Conservation (phyloP, 495 filamentous ascomycete genomes). For the Hyaloscypha bicolor region DNA sequence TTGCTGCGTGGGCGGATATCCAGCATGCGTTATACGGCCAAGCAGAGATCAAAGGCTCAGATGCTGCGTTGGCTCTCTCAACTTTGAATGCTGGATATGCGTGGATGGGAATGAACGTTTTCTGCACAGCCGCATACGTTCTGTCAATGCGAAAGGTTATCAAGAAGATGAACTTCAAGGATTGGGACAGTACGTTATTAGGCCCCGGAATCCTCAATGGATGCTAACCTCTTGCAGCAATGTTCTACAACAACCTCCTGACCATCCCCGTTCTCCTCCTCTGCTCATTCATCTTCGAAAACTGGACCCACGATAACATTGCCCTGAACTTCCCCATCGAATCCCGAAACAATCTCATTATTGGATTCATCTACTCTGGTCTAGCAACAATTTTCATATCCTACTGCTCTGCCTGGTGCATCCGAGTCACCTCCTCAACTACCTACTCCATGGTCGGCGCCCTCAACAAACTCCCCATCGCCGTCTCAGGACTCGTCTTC, state of each 20-base stretch:
- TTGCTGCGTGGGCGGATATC: slow-evolving; percentile 98
- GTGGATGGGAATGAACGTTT: slow-evolving; percentile 98
- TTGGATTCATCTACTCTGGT: slow-evolving; percentile 93
- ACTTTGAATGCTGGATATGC: slow-evolving; percentile 95
- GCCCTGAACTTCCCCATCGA: slow-evolving; percentile 82
- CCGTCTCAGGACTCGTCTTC: slow-evolving; percentile 87
- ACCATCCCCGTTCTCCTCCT: slow-evolving; percentile 90
- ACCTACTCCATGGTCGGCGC: slow-evolving; percentile 99
- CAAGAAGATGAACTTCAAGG: slow-evolving; percentile 99
- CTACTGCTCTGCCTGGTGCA: slow-evolving; percentile 97
- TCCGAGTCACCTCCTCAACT: slow-evolving; percentile 92
- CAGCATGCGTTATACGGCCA: slow-evolving; percentile 76
- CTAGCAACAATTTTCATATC: slow-evolving; percentile 96
- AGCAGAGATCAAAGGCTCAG: slow-evolving; percentile 39
- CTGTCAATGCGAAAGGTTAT: slow-evolving; percentile 97
- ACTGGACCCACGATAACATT: slow-evolving; percentile 90
- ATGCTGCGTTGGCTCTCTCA: slow-evolving; percentile 75
- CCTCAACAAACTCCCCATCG: slow-evolving; percentile 96
- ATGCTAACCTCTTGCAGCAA: slow-evolving; percentile 63
- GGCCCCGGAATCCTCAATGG: background rate
- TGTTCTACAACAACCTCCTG: slow-evolving; percentile 99
- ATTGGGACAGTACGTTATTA: slow-evolving; percentile 87
- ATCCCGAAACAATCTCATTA: slow-evolving; percentile 70
- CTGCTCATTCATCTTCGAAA: slow-evolving; percentile 80
- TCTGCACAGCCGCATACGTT: slow-evolving; percentile 90